Evolutionary conservation across 345 rosid species (phyloP), one percentile per base, ranked within the genome.

Genomic region (Litchi chinensis): DNA sequence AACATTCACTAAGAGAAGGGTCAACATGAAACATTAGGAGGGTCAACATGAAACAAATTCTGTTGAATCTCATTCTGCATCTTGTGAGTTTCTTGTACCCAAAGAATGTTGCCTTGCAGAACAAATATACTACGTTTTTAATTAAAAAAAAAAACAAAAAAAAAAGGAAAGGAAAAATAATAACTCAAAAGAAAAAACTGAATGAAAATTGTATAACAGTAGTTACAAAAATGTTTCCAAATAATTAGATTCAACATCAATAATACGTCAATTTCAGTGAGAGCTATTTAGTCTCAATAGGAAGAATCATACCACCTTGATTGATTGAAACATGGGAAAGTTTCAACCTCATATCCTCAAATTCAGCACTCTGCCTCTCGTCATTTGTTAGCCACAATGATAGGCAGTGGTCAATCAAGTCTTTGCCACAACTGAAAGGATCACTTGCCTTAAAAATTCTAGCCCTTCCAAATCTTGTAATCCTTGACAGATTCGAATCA

Each of bases 361-460:
- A 91, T 79, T 89, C 97, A 0, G 74, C 80, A 16, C 62, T 82
- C 79, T 87, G 89, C 71, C 81, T 85, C 83, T 95, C 99, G 54
- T 88, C 92, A 65, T 69, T 76, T 9, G 93, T 89, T 69, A 93
- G 82, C 99, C 99, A 92, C 68, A 80, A 73, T 0, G 87, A 78
- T 74, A 95, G 74, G 82, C 92, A 92, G 16, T 79, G 73, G 46
- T 88, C 93, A 5, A 95, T 82, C 82, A 92, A 86, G 73, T 91
- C 97, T 74, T 83, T 81, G 59, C 88, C 93, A 16, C 87, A 88
- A 16, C 78, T 84, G 63, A 77, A 76, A 6, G 81, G 75, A n/a
- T 82, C 57, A 67, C 50, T 80, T 63, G 89, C 91, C 79, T 90
- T 89, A 6, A 87, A 68, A 79, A 88, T 79, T 76, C 86, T 79